These are phyloP conservation scores for Prunus mira DNA, from an alignment of 306 rosid genomes.

Conservation along the genomic window DNA sequence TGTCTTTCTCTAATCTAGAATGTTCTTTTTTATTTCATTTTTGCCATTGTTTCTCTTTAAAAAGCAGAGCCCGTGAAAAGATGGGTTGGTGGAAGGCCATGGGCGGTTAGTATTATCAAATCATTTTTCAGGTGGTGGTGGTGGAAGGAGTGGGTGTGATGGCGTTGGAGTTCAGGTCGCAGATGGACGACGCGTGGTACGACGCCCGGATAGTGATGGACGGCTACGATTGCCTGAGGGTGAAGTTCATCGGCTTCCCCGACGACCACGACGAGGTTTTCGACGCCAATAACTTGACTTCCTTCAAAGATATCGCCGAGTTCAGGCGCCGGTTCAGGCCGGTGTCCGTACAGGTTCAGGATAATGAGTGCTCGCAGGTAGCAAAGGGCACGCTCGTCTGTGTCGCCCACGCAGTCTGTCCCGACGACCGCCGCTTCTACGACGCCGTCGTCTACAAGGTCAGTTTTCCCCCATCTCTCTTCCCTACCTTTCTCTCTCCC, in stretches of 20 bases:
- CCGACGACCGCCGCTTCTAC: slow-evolving; percentile 44
- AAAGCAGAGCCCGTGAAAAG: too few relatives aligned
- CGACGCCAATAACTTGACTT: slow-evolving; percentile 6
- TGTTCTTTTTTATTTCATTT: too few relatives aligned
- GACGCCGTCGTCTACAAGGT: slow-evolving; percentile 42
- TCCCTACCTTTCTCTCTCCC: background rate
- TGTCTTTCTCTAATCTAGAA: too few relatives aligned
- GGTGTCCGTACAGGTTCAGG: slow-evolving; percentile 43
- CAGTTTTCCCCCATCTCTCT: background rate
- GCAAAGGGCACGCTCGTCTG: slow-evolving; percentile 26
- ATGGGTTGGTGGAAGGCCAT: too few relatives aligned
- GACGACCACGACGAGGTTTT: slow-evolving; percentile 13
- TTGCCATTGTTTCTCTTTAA: too few relatives aligned
- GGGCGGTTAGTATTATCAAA: background rate
- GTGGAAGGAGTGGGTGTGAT: background rate
- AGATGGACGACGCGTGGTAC: slow-evolving; percentile 47
- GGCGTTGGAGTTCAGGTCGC: slow-evolving; percentile 30
- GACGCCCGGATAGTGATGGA: slow-evolving; percentile 11
- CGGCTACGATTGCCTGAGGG: slow-evolving; percentile 24
- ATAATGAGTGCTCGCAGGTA: slow-evolving; percentile 31
- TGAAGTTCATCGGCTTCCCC: slow-evolving; percentile 24
- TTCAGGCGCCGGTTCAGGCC: slow-evolving; percentile 35
- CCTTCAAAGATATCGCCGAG: slow-evolving; percentile 19
- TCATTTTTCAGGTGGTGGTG: background rate
- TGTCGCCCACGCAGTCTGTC: slow-evolving; percentile 24